phyloP scores from a whole-genome alignment of 2,329 filamentous ascomycete species.

The Setomelanomma holmii region DNA sequence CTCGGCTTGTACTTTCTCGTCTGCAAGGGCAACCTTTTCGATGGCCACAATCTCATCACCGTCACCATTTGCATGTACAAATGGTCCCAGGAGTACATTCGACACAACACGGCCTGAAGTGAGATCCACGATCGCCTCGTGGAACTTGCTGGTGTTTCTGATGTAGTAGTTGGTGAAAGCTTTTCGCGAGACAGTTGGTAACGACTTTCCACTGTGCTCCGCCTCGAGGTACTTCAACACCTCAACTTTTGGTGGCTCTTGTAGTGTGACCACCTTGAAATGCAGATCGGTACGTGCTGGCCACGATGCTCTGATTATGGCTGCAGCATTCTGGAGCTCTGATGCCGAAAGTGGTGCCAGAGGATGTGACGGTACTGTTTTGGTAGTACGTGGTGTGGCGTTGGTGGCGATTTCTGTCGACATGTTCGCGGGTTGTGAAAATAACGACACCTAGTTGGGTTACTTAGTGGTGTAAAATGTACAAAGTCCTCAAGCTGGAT shows the following conservation, averaged over 20 bases:
- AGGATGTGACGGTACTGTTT: conserved; percentile 56
- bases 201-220: conserved; percentile 61
- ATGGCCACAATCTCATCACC: conserved; percentile 66
- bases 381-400: conserved; percentile 25
- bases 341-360: conserved; percentile 65
- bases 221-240: conserved; percentile 68
- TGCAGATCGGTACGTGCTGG: conserved; percentile 63
- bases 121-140: conserved; percentile 66
- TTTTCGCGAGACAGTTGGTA: conserved; percentile 62
- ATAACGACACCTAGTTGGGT: not conserved
- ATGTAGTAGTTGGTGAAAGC: conserved; percentile 66
- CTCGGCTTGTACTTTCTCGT: conserved; percentile 64
- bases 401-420: conserved; percentile 38
- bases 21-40: conserved; percentile 63
- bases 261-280: conserved; percentile 72
- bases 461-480: not conserved
- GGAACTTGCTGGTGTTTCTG: conserved; percentile 67
- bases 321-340: conserved; percentile 62
- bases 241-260: conserved; percentile 68
- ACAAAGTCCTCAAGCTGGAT: not conserved
- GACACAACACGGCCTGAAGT: conserved; percentile 59
- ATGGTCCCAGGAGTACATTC: conserved; percentile 65
- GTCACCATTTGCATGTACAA: conserved; percentile 65
- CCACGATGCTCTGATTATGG: conserved; percentile 62
- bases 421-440: conserved; percentile 23